phyloP scores from a whole-genome alignment of 2,329 filamentous ascomycete genomes.

The Sporothrix mexicana region DNA sequence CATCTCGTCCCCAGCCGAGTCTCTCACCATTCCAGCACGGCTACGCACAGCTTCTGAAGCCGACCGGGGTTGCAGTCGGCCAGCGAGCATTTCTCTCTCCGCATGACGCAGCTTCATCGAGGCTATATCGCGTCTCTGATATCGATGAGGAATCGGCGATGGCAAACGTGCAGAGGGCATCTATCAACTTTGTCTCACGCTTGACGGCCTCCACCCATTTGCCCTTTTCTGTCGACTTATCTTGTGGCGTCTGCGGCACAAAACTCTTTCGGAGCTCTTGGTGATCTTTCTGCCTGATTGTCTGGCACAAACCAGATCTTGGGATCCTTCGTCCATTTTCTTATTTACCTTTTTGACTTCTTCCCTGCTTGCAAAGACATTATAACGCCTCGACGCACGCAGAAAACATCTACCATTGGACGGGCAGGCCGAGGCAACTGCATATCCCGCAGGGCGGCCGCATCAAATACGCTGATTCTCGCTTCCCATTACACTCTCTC shows the following conservation, averaged over 20 bases:
- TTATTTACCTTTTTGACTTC: not conserved
- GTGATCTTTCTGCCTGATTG: not conserved
- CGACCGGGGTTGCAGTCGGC: constrained; percentile 10
- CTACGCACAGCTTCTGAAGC: constrained; percentile 18
- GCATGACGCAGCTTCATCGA: constrained; percentile 19
- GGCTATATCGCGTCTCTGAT: constrained; percentile 7
- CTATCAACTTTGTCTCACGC: not conserved
- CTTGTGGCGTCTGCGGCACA: not conserved
- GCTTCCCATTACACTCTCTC: not conserved
- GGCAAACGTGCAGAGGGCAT: not conserved
- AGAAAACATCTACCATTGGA: not conserved
- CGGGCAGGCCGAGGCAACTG: constrained; percentile 12
- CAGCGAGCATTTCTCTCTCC: not conserved
- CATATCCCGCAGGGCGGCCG: constrained; percentile 4
- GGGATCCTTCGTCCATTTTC: not conserved
- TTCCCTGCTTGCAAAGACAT: not conserved
- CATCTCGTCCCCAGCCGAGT: constrained; percentile 14
- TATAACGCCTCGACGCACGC: not conserved
- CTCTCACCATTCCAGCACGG: not conserved
- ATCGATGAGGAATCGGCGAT: not conserved
- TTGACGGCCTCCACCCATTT: not conserved
- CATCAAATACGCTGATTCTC: not conserved
- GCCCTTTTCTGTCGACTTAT: not conserved
- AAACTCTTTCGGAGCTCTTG: not conserved
- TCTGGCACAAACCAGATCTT: constrained; percentile 18